phyloP scores from a whole-genome alignment of 2,329 filamentous ascomycete genomes.

The Verruconis gallopava region DNA sequence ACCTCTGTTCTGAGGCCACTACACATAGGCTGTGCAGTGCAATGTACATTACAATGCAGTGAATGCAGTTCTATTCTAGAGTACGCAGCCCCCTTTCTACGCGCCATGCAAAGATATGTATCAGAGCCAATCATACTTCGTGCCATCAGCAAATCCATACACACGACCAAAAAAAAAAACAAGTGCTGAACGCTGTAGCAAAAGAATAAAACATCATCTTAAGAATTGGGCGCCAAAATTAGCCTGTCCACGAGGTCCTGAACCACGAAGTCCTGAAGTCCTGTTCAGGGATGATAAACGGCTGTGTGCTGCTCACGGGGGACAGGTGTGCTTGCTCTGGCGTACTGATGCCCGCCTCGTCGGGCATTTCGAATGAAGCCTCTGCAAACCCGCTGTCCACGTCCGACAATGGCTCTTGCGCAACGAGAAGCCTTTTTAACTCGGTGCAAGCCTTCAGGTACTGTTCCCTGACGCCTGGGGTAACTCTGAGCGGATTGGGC shows the following conservation, averaged over 20 bases:
- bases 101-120: too few relatives aligned
- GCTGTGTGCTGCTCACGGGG: neutral
- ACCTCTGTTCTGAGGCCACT: too few relatives aligned
- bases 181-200: neutral
- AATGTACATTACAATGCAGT: too few relatives aligned
- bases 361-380: too few relatives aligned
- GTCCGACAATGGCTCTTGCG: neutral
- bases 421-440: slow-evolving; percentile 29
- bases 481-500: slow-evolving; percentile 44
- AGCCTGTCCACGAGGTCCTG: neutral
- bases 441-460: slow-evolving; percentile 42
- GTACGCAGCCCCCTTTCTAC: too few relatives aligned
- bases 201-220: too few relatives aligned
- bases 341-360: neutral
- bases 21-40: too few relatives aligned
- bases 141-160: too few relatives aligned
- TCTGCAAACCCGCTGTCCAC: neutral
- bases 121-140: too few relatives aligned
- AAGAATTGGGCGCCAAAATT: too few relatives aligned
- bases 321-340: neutral
- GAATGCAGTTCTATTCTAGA: too few relatives aligned
- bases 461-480: slow-evolving; percentile 37
- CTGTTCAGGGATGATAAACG: neutral
- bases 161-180: too few relatives aligned
- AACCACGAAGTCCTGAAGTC: neutral